These are phyloP conservation scores for Powellomyces hirtus DNA, from an alignment of 192 early-diverging fungal genomes.

Conservation along the genomic window DNA sequence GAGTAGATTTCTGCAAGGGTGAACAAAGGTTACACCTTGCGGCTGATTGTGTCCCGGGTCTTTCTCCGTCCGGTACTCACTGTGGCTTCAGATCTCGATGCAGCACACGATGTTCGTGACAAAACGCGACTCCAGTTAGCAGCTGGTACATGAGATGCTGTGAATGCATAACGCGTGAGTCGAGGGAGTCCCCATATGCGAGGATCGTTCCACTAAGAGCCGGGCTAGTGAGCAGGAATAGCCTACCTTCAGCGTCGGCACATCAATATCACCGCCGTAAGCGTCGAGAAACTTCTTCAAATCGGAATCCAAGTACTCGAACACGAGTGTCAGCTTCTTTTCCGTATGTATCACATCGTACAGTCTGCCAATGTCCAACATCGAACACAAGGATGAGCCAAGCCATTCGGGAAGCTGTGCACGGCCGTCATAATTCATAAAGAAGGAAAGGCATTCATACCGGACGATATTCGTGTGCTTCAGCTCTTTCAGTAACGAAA, in stretches of 20 bases:
- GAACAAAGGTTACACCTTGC: neutral
- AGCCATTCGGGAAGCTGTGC: too few relatives aligned
- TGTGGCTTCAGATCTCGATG: constrained; percentile 78
- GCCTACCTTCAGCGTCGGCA: constrained; percentile 75
- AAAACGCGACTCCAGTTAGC: constrained; percentile 93
- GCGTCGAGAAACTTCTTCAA: constrained; percentile 98
- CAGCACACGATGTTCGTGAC: constrained; percentile 92
- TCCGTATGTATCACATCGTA: constrained; percentile 98
- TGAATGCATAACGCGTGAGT: neutral
- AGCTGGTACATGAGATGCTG: constrained; percentile 97
- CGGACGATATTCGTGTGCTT: constrained; percentile 73
- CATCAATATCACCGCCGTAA: constrained; percentile 45
- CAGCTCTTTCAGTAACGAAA: constrained; percentile 78
- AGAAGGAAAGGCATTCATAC: neutral
- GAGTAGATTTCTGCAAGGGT: constrained; percentile 56
- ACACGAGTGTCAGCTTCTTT: constrained; percentile 96
- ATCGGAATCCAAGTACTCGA: constrained; percentile 98
- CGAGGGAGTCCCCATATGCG: neutral
- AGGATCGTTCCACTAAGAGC: neutral
- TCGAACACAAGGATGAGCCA: neutral
- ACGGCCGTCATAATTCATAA: too few relatives aligned
- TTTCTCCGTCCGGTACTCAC: neutral
- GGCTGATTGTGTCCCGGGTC: too few relatives aligned
- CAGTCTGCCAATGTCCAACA: constrained; percentile 38
- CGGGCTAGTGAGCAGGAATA: neutral